Evolutionary conservation across 2,329 filamentous ascomycete species (phyloP).

Genomic region (Clarireedia sp.): DNA sequence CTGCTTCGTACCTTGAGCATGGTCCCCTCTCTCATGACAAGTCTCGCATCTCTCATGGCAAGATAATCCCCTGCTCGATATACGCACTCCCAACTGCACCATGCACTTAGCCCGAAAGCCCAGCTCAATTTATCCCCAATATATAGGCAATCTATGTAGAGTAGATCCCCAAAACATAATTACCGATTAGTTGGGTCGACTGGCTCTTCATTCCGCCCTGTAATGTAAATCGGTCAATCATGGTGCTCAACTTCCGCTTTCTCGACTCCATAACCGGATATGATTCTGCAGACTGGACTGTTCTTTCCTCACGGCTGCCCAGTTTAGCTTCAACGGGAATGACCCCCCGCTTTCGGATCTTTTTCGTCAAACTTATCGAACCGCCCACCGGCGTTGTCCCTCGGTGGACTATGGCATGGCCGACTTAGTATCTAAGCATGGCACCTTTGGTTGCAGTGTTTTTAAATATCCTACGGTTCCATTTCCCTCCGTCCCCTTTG

Average conservation of each 20-base stretch:
- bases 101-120: neutral
- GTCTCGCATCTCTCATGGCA: neutral
- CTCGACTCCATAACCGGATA: too few relatives aligned
- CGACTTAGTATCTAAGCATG: neutral
- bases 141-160: conserved; percentile 5
- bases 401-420: neutral
- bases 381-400: conserved; percentile 2
- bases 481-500: too few relatives aligned
- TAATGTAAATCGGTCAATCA: too few relatives aligned
- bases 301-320: too few relatives aligned
- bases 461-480: neutral
- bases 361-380: neutral
- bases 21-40: neutral
- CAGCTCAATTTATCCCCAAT: conserved; percentile 1
- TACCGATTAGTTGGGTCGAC: conserved; percentile 7
- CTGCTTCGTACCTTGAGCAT: too few relatives aligned
- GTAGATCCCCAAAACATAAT: conserved; percentile 8
- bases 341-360: neutral
- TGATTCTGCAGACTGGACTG: too few relatives aligned
- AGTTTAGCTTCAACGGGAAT: neutral
- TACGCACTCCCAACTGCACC: conserved; percentile 3
- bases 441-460: neutral
- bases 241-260: too few relatives aligned
- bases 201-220: neutral
- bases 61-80: conserved; percentile 6